phyloP scores from a whole-genome alignment of 495 filamentous ascomycete species.

The Pseudomonodictys pantanalensis region DNA sequence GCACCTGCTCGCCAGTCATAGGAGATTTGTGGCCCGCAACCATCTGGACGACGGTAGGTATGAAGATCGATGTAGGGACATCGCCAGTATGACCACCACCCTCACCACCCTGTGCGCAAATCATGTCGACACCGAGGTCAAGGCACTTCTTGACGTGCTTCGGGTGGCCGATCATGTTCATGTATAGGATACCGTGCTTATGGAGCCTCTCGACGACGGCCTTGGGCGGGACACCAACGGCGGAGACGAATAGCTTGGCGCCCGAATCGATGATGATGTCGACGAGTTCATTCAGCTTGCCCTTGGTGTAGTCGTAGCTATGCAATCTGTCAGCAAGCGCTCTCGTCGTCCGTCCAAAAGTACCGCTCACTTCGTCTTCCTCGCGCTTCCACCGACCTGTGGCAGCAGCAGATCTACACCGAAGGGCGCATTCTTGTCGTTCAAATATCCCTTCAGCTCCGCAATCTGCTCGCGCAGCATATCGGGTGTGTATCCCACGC shows the following conservation, averaged over 20 bases:
- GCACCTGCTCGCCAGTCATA: conserved; percentile 79
- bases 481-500: conserved; percentile 93
- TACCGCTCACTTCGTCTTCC: conserved; percentile 81
- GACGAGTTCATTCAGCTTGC: conserved; percentile 88
- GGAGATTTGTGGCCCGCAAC: conserved; percentile 79
- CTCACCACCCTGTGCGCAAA: conserved; percentile 91
- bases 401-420: conserved; percentile 93
- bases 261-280: conserved; percentile 89
- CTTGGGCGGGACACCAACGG: conserved; percentile 90
- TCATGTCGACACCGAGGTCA: conserved; percentile 82
- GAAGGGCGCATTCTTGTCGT: conserved; percentile 96
- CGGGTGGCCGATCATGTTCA: conserved; percentile 99
- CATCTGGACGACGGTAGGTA: conserved; percentile 84
- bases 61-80: conserved; percentile 82
- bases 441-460: conserved; percentile 85
- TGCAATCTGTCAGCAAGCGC: conserved; percentile 19
- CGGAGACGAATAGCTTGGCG: conserved; percentile 91
- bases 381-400: conserved; percentile 87
- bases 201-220: conserved; percentile 85
- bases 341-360: neutral
- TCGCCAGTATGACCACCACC: conserved; percentile 90
- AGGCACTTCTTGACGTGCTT: conserved; percentile 96
- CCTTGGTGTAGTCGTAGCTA: conserved; percentile 98
- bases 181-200: conserved; percentile 83
- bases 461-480: conserved; percentile 94